Conservation (phyloP, 2,329 filamentous ascomycete genomes). For the Cephalotrichum gorgonifer region DNA sequence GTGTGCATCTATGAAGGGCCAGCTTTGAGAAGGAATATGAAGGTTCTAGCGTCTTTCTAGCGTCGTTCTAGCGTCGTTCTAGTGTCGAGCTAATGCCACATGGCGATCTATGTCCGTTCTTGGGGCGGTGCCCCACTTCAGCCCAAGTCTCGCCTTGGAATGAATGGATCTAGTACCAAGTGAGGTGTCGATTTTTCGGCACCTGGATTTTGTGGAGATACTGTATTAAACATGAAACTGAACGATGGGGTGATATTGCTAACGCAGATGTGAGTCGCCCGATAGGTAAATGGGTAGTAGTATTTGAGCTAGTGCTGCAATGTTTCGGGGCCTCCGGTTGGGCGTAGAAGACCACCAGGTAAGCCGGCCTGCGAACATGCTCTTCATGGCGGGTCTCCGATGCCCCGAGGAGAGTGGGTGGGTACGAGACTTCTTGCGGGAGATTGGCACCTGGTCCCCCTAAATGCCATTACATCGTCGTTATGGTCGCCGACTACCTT, state of each 20-base stretch:
- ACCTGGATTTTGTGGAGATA: too few species aligned
- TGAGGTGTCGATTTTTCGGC: background rate
- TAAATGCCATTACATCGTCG: background rate
- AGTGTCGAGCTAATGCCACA: background rate
- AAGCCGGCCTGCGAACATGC: background rate
- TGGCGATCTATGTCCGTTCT: background rate
- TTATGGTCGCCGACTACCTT: too few species aligned
- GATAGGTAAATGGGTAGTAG: background rate
- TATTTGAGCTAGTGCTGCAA: background rate
- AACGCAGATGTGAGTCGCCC: background rate
- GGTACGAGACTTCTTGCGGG: background rate
- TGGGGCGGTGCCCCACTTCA: background rate
- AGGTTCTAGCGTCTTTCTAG: conserved; percentile 1
- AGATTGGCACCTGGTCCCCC: background rate
- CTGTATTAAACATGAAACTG: background rate
- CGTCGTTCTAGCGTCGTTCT: conserved; percentile 7
- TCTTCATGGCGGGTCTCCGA: background rate
- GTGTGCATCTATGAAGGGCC: background rate
- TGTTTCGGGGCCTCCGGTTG: background rate
- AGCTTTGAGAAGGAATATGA: background rate
- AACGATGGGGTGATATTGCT: background rate
- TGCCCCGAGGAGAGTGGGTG: background rate
- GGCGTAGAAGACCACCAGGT: background rate
- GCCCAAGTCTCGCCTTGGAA: background rate
- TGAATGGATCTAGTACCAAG: background rate